Evolutionary conservation across 176 grass and related monocot genomes (phyloP).

Genomic region (Calamus simplicifolius): DNA sequence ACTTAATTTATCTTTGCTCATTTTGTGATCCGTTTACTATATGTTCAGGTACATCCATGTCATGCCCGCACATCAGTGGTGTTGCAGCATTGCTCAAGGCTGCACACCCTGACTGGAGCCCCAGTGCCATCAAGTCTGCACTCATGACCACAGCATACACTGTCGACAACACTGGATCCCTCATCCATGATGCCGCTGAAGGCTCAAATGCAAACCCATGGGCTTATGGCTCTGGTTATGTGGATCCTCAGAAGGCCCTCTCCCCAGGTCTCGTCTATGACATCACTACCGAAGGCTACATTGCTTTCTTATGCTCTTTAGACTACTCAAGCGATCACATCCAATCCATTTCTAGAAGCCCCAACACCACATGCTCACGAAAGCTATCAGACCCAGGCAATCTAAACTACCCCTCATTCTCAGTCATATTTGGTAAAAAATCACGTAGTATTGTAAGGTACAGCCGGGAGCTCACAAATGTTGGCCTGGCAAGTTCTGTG

Average conservation of each 20-base stretch:
- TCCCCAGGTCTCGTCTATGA: slow-evolving; percentile 86
- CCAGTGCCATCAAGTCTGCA: slow-evolving; percentile 76
- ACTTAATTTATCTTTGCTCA: no score
- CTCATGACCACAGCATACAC: slow-evolving; percentile 92
- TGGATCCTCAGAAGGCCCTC: slow-evolving; percentile 59
- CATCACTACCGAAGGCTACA: slow-evolving; percentile 54
- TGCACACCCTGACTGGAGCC: slow-evolving; percentile 86
- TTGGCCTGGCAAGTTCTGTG: slow-evolving; percentile 25
- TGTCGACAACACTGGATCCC: slow-evolving; percentile 52
- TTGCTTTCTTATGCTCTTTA: slow-evolving; percentile 74
- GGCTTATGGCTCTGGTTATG: slow-evolving; percentile 71
- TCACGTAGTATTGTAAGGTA: slow-evolving; percentile 43
- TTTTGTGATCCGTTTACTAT: no score
- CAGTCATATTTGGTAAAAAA: slow-evolving; percentile 50
- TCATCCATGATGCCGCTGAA: slow-evolving; percentile 46
- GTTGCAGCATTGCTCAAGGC: slow-evolving; percentile 66
- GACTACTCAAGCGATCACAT: slow-evolving; percentile 43
- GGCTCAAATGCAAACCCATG: slow-evolving; percentile 52
- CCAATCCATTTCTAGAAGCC: slow-evolving; percentile 40
- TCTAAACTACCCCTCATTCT: slow-evolving; percentile 93
- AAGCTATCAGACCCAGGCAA: slow-evolving; percentile 62
- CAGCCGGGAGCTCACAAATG: slow-evolving; percentile 76
- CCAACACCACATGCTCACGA: slow-evolving; percentile 55
- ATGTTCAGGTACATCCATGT: slow-evolving; percentile 79
- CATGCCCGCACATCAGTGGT: slow-evolving; percentile 87